Conservation (phyloP, 805 yeast species). For the Vanderwaltozyma yarrowii region DNA sequence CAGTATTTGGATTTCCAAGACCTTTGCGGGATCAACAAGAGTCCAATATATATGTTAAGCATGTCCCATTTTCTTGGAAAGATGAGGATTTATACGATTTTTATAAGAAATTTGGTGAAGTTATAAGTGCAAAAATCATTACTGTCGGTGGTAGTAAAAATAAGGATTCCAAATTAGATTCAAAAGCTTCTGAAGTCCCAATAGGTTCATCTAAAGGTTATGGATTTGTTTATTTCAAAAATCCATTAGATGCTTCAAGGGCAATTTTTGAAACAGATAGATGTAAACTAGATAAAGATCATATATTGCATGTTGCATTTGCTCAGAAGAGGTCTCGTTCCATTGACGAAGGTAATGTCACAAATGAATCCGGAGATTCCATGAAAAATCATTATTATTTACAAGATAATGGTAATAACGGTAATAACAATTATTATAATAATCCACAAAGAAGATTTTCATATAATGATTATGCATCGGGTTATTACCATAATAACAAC, state of each 20-base stretch:
- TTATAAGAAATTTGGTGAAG: constrained; percentile 40
- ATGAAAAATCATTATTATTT: background rate
- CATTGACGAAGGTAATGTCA: background rate
- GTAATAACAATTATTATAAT: background rate
- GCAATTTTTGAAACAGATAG: constrained; percentile 49
- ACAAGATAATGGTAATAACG: background rate
- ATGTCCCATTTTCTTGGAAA: constrained; percentile 43
- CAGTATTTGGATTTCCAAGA: constrained; percentile 15
- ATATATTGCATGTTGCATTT: constrained; percentile 55
- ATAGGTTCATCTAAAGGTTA: constrained; percentile 53
- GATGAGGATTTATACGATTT: constrained; percentile 41
- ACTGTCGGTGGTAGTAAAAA: constrained; percentile 31
- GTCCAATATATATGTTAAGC: constrained; percentile 63
- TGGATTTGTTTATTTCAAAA: constrained; percentile 70
- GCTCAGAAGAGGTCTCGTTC: constrained; percentile 39
- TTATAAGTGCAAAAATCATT: constrained; percentile 47
- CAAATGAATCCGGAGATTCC: background rate
- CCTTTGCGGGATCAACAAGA: constrained; percentile 46
- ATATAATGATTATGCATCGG: background rate
- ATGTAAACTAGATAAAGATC: constrained; percentile 36
- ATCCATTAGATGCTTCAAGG: constrained; percentile 53
- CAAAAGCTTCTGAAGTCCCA: constrained; percentile 4
- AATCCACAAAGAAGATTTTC: background rate
- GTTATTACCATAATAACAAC: too few relatives aligned
- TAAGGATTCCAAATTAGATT: constrained; percentile 1